Percentiles rank a stretch among this genome's conserved stretches.
Evolutionary conservation across 192 early-diverging fungal species (phyloP).

Genomic region (Glomus cerebriforme): DNA sequence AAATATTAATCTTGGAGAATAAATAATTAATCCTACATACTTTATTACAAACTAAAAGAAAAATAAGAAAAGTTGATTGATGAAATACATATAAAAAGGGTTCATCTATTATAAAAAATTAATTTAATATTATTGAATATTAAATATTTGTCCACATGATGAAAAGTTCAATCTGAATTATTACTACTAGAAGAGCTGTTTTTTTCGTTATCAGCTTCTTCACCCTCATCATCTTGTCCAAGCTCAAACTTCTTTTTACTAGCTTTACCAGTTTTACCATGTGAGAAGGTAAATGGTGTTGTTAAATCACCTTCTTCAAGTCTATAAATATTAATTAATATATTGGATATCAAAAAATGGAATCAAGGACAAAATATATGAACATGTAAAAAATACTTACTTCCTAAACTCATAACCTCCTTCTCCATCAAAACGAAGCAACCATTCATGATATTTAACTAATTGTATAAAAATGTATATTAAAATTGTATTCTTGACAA

Average conservation of each 20-base stretch:
- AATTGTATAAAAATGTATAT: not conserved
- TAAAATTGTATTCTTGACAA: not conserved
- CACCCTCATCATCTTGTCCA: constrained; percentile 42
- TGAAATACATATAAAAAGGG: no score
- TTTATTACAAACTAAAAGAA: no score
- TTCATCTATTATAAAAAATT: not conserved
- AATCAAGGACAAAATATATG: no score
- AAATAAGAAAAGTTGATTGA: no score
- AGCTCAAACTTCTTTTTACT: constrained; percentile 40
- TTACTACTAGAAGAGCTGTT: constrained; percentile 24
- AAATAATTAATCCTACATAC: no score
- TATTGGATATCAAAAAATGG: no score
- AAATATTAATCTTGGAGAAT: no score
- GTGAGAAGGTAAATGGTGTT: constrained; percentile 51
- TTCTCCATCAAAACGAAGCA: constrained; percentile 65
- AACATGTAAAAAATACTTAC: no score
- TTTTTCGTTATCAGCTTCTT: constrained; percentile 47
- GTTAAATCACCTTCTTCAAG: constrained; percentile 48
- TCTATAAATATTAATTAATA: constrained; percentile 31
- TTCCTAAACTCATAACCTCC: constrained; percentile 63
- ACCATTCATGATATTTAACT: constrained; percentile 58
- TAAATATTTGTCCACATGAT: not conserved
- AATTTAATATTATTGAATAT: not conserved
- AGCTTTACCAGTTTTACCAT: constrained; percentile 54
- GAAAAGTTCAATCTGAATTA: not conserved